Evolutionary conservation across 306 rosid species (phyloP).

Genomic region (Quillaja saponaria): DNA sequence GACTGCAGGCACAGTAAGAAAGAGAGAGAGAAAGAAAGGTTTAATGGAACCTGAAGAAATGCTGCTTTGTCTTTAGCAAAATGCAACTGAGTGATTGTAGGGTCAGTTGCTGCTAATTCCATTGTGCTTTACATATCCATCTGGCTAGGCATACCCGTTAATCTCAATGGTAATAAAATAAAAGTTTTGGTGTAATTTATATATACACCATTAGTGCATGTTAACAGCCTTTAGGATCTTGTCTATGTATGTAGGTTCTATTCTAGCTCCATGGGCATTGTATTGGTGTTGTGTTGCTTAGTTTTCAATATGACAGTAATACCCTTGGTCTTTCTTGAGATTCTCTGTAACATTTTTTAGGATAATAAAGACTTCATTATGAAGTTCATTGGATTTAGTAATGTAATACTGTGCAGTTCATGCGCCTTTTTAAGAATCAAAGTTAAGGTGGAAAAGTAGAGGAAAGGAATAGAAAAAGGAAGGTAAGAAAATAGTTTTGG

Average conservation of each 20-base stretch:
- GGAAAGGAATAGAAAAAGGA: neutral
- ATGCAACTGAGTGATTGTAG: constrained; percentile 32
- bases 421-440: no score
- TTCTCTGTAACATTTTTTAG: neutral
- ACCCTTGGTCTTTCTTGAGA: constrained; percentile 27
- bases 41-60: constrained; percentile 46
- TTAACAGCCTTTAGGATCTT: no score
- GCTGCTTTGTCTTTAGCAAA: constrained; percentile 50
- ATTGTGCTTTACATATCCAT: no score
- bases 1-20: constrained; percentile 5
- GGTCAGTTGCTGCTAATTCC: constrained; percentile 20
- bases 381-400: constrained; percentile 12
- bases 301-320: constrained; percentile 19
- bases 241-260: no score
- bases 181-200: no score
- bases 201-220: no score
- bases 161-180: no score
- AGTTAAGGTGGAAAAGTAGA: neutral
- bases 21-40: constrained; percentile 23
- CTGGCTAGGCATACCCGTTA: no score
- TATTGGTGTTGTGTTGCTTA: neutral
- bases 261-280: neutral
- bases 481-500: neutral
- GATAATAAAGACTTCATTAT: neutral
- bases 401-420: constrained; percentile 13